These are phyloP conservation scores for Neostapfia colusana DNA, from an alignment of 176 grass and related monocot species.

Conservation along the genomic window DNA sequence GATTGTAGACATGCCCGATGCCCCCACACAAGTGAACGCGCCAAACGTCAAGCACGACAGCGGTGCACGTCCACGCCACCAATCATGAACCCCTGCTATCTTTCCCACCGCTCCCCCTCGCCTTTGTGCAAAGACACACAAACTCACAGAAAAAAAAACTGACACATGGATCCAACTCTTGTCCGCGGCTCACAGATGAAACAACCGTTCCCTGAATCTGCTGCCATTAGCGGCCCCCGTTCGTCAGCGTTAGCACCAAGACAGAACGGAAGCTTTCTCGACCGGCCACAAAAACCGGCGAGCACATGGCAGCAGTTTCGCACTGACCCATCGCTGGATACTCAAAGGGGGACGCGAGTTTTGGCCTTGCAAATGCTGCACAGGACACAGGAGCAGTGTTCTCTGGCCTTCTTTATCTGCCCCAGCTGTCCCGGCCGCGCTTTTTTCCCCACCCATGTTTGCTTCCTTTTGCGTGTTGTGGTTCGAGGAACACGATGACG, in stretches of 20 bases:
- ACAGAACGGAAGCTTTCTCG: neutral
- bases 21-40: too few species aligned
- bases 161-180: too few species aligned
- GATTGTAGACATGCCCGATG: too few species aligned
- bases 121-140: too few species aligned
- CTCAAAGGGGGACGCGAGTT: neutral
- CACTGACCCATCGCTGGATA: neutral
- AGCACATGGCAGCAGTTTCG: constrained; percentile 32
- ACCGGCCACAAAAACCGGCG: constrained; percentile 19
- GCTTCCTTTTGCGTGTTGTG: neutral
- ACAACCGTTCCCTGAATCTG: too few species aligned
- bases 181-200: too few species aligned
- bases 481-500: constrained; percentile 24
- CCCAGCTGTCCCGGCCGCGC: constrained; percentile 27
- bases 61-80: too few species aligned
- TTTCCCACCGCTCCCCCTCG: neutral
- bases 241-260: neutral
- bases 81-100: neutral
- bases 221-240: neutral
- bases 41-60: too few species aligned
- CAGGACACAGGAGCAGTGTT: neutral
- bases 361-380: neutral
- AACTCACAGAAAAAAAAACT: too few species aligned
- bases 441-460: constrained; percentile 6
- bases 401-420: constrained; percentile 38